Percentiles rank a stretch among this genome's conserved stretches.
phyloP scores from a whole-genome alignment of 768 basidiomycete species.

The Crepidotus variabilis region DNA sequence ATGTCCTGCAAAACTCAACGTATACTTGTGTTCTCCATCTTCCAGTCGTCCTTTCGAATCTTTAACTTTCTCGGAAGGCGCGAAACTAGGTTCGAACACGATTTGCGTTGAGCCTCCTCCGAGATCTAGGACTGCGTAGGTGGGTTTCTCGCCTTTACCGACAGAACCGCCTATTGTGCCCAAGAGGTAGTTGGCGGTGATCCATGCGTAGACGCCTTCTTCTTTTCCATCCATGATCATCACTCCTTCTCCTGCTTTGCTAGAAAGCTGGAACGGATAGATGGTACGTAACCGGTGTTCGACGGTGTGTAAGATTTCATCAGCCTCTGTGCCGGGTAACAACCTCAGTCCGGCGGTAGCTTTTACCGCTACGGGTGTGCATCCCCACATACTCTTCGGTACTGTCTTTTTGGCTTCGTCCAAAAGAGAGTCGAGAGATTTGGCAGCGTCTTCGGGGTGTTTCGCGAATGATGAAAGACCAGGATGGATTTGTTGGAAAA shows the following conservation, averaged over 20 bases:
- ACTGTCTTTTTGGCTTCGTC: conserved; percentile 79
- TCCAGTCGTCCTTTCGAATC: conserved; percentile 36
- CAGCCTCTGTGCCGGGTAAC: conserved; percentile 57
- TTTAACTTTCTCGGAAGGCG: conserved; percentile 5
- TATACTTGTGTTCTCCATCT: conserved; percentile 92
- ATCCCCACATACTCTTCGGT: conserved; percentile 59
- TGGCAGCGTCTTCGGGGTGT: conserved; percentile 67
- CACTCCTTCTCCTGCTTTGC: conserved; percentile 52
- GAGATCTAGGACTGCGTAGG: conserved; percentile 91
- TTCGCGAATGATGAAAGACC: conserved; percentile 68
- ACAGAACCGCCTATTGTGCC: conserved; percentile 44
- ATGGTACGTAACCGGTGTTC: conserved; percentile 46
- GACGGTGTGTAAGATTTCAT: conserved; percentile 75
- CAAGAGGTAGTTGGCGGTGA: conserved; percentile 93
- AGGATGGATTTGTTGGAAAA: conserved; percentile 78
- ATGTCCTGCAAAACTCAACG: conserved; percentile 68
- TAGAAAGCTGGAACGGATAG: conserved; percentile 62
- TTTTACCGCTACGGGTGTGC: conserved; percentile 88
- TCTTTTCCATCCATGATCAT: conserved; percentile 93
- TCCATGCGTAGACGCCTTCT: conserved; percentile 99
- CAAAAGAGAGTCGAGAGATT: conserved; percentile 73
- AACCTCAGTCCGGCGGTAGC: conserved; percentile 86
- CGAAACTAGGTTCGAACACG: conserved; percentile 83
- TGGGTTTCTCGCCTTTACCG: conserved; percentile 22
- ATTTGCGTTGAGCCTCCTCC: conserved; percentile 98